Evolutionary conservation across 1,284 basidiomycete genomes (phyloP), one percentile per base, ranked within the genome.

Genomic region (Boletus smithii): DNA sequence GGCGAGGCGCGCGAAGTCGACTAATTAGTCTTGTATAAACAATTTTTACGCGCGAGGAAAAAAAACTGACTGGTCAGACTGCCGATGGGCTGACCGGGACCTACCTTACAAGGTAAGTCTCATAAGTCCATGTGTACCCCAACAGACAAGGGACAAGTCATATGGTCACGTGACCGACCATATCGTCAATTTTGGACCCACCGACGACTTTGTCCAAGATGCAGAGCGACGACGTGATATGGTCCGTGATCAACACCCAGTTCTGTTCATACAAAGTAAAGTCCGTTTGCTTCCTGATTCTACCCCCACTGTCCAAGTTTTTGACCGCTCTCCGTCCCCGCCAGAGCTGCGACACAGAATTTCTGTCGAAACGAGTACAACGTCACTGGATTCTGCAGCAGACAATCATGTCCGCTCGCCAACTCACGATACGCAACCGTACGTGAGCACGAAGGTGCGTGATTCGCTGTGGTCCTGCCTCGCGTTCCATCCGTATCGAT

Each of bases 321-420:
- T 53, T 42, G 42, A 48, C 41, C 46, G 22, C 48, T 34, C 10
- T 17, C 35, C 13, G 20, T 31, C 39, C 41, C 41, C 23, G 26
- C 8, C 66, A 95, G 93, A 70, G 93, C 94, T 1, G 75, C 83
- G 1, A 95, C 91, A 1, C 94, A 97, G 70, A 98, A 97, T 65
- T 98, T 99, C 72, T 99, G 97, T 72, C 79, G 95, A 42, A 99
- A 99, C 70, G 94, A 97, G 69, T 98, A 97, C 76, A 99, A 99
- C 70, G 84, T 97, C 29, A 97, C 95, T 1, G 97, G 97, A n/a
- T 79, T 98, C 58, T 99, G 97, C 72, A 94, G 86, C 63, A 77
- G 95, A 49, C 93, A 97, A 63, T 95, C 93, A 47, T 99, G 97
- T 73, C 97, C 97, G 0, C 73, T 99, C 10, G 97, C 97, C 16